These are phyloP conservation scores for Paraurostyla sp. DNA, from an alignment of 73 alveolate species.

Conservation along the genomic window DNA sequence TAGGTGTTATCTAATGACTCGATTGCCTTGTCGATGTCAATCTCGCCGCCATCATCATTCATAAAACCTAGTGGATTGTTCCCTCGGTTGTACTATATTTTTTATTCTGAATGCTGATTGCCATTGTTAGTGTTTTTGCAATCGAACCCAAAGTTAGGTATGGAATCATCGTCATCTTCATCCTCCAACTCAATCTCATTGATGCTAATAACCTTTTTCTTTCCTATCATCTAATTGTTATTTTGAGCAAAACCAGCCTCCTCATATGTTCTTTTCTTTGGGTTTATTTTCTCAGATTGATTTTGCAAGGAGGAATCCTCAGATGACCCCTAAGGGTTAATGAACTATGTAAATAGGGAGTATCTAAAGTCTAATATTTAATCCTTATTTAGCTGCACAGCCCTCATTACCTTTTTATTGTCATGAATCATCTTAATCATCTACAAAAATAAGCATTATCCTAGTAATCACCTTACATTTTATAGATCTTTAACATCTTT, in stretches of 20 bases:
- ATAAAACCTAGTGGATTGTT: neutral
- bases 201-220: neutral
- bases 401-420: too few relatives aligned
- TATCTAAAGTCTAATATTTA: too few relatives aligned
- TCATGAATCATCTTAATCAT: too few relatives aligned
- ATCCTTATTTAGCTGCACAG: too few relatives aligned
- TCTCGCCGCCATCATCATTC: neutral
- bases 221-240: neutral
- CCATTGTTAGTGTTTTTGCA: neutral
- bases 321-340: too few relatives aligned
- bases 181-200: neutral
- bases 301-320: too few relatives aligned
- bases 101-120: neutral
- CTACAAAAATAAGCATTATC: too few relatives aligned
- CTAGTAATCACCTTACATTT: too few relatives aligned
- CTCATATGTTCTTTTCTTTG: too few relatives aligned
- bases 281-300: too few relatives aligned
- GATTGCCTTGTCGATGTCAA: neutral
- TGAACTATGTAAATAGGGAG: too few relatives aligned
- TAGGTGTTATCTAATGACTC: conserved; percentile 11
- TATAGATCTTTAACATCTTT: neutral
- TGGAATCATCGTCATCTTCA: neutral
- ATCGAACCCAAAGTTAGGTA: neutral
- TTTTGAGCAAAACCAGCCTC: neutral
- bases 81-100: too few relatives aligned